Percentiles rank a stretch among this genome's conserved stretches.
Evolutionary conservation across 345 rosid species (phyloP).

Genomic region (Arabis hirsuta): DNA sequence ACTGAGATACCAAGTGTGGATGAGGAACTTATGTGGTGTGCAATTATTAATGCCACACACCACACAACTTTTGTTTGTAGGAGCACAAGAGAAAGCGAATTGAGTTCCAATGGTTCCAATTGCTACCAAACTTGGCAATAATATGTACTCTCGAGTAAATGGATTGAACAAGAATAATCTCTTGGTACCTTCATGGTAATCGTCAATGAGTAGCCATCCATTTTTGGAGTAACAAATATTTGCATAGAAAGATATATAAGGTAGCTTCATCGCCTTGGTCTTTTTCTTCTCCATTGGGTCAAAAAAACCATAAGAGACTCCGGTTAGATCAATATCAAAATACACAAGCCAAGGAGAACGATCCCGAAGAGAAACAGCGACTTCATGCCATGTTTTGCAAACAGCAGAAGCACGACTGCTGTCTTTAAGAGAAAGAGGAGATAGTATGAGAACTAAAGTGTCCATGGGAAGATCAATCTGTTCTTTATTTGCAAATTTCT

Average conservation of each 20-base stretch:
- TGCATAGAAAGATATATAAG: background rate
- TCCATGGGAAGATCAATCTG: too few species aligned
- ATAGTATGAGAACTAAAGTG: too few species aligned
- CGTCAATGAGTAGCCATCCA: background rate
- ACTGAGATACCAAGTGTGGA: background rate
- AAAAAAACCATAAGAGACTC: background rate
- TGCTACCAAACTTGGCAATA: background rate
- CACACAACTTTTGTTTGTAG: background rate
- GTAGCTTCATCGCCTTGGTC: background rate
- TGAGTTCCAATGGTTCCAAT: background rate
- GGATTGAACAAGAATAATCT: background rate
- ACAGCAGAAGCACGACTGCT: too few species aligned
- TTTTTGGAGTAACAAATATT: background rate
- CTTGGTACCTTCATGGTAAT: background rate
- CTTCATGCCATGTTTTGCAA: too few species aligned
- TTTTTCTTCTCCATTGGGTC: background rate
- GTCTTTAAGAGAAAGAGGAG: too few species aligned
- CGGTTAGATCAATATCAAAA: background rate
- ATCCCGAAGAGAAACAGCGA: too few species aligned
- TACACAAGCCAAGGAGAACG: constrained; percentile 6
- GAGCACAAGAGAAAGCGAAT: background rate
- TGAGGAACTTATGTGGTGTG: background rate
- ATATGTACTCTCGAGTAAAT: background rate
- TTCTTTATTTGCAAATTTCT: too few species aligned
- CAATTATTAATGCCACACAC: background rate